phyloP scores from a whole-genome alignment of 2,329 filamentous ascomycete species.

The Aspergillus sp. region DNA sequence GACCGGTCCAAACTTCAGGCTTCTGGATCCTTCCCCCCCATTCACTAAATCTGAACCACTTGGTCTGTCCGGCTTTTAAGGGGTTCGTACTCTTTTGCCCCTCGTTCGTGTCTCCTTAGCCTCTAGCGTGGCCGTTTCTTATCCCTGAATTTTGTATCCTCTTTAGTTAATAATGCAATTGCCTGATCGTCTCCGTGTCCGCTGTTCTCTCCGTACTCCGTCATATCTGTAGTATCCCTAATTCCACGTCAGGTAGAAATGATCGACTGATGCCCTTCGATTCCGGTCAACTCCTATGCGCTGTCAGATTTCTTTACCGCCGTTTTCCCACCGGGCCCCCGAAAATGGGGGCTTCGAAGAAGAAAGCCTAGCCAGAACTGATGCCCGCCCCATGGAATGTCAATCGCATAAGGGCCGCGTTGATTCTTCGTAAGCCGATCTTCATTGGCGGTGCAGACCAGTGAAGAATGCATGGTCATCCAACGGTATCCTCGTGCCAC shows the following conservation, averaged over 20 bases:
- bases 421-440: background rate
- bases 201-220: background rate
- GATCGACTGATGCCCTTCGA: background rate
- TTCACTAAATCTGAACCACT: background rate
- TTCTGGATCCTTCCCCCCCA: conserved; percentile 16
- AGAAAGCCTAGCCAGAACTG: background rate
- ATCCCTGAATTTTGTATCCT: background rate
- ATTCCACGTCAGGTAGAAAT: background rate
- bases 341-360: background rate
- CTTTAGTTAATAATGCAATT: background rate
- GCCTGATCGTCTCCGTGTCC: background rate
- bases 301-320: background rate
- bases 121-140: background rate
- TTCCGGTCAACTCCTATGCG: background rate
- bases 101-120: background rate
- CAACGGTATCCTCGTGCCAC: background rate
- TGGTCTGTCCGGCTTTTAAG: background rate
- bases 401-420: background rate
- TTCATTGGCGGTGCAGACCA: background rate
- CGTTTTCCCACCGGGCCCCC: background rate
- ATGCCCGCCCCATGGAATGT: conserved; percentile 1
- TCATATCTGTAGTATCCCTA: background rate
- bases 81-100: conserved; percentile 1
- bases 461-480: background rate
- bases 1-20: conserved; percentile 13